Base-by-base conservation (phyloP, 2,329 filamentous ascomycete genomes). In the Pyricularia grisea region DNA sequence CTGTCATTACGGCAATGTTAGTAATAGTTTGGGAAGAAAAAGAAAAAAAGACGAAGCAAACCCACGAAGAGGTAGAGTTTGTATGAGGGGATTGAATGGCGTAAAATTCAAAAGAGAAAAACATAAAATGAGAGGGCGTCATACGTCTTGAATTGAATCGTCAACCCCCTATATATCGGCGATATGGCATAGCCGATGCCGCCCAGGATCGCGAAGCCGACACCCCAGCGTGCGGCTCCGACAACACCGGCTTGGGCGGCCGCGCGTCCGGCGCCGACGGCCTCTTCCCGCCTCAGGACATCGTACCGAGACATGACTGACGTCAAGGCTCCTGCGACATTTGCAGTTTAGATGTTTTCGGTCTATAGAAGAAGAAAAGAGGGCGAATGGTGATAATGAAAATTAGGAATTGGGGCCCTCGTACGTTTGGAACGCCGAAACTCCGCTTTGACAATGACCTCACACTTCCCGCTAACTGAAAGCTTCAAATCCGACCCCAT, bases 141-240 rank as follows among this genome's bases (percentile, higher is more conserved):
- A 75, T 84, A 92, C 90, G 91, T 88, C 81, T 92, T 92, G 79
- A 92, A 92, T 76, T 92, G 90, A 67, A 92, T 81, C 1, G 90
- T 93, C 71, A 91, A 79, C 1, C 88, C 85, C 27, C 90, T 85
- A 76, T 94, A 94, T 25, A 94, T 75, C 0, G 92, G 92, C 68
- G 88, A 92, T 74, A 88, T 83, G 27, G 82, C 79, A 72, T 88
- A 90, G 23, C 87, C 91, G 6, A 87, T 74, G 27, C 82, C 88
- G 25, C 85, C 89, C 9, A 92, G 80, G 28, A 90, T 76, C 0
- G 85, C 89, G 20, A 87, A 85, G 69, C 84, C 87, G n/a, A 85
- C 79, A 69, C 91, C 92, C 90, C 90, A 94, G 82, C 90, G 92
- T 23, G 86, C 78, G 55, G 89, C 90, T 23, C 92, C 92, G 65